phyloP scores from a whole-genome alignment of 139 green algal genomes.

The Chlamydomonas sp. region DNA sequence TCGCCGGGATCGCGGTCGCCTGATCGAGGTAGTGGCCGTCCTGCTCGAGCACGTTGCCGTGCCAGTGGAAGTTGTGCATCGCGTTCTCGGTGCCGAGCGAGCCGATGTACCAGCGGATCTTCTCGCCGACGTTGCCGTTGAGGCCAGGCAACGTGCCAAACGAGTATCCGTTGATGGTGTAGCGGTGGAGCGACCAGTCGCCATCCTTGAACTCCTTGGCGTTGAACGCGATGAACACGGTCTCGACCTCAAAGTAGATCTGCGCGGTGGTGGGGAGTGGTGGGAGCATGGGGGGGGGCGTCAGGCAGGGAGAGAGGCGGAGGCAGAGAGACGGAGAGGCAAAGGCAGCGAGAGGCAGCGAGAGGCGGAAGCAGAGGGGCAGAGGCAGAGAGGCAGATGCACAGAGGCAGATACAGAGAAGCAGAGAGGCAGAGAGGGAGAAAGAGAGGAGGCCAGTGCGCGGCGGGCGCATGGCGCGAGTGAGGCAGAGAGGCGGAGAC shows the following conservation, averaged over 20 bases:
- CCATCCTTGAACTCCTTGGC: neutral
- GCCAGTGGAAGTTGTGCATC: constrained; percentile 55
- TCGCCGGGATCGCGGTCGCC: constrained; percentile 34
- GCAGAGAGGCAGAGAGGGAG: neutral
- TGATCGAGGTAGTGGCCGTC: constrained; percentile 40
- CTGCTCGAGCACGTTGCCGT: constrained; percentile 34
- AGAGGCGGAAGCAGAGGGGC: neutral
- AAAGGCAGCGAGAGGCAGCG: neutral
- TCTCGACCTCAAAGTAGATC: constrained; percentile 31
- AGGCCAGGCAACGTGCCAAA: constrained; percentile 22
- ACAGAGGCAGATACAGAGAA: neutral
- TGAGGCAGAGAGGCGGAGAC: neutral
- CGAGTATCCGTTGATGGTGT: constrained; percentile 28
- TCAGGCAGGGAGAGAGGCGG: neutral
- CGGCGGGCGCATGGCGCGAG: neutral
- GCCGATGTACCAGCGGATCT: constrained; percentile 49
- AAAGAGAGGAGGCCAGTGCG: neutral
- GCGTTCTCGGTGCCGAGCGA: constrained; percentile 38
- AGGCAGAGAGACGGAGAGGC: neutral
- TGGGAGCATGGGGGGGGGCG: neutral
- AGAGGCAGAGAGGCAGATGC: neutral
- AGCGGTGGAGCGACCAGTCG: neutral
- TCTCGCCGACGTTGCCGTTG: constrained; percentile 22
- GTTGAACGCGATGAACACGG: constrained; percentile 19
- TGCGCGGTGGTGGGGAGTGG: neutral